These are phyloP conservation scores for Solioccasus polychromus DNA, from an alignment of 768 basidiomycete species.

Conservation along the genomic window DNA sequence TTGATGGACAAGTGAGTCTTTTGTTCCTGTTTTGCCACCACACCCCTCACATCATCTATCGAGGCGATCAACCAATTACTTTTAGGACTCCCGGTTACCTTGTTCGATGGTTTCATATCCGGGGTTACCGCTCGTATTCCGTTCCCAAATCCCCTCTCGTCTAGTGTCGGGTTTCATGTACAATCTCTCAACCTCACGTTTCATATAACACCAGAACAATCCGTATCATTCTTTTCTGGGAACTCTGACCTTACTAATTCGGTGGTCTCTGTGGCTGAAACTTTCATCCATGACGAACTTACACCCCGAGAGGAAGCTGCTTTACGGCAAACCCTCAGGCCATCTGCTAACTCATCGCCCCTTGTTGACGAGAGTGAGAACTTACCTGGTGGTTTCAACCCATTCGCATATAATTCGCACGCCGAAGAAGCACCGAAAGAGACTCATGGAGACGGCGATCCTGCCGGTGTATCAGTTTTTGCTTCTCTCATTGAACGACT, in stretches of 20 bases:
- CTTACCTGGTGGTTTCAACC: slow-evolving; percentile 67
- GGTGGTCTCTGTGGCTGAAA: slow-evolving; percentile 79
- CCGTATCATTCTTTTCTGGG: slow-evolving; percentile 12
- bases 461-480: slow-evolving; percentile 76
- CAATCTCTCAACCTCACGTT: slow-evolving; percentile 69
- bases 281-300: slow-evolving; percentile 84
- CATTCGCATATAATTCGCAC: slow-evolving; percentile 37
- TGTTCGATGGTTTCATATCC: slow-evolving; percentile 71
- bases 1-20: slow-evolving; percentile 66
- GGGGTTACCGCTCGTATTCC: slow-evolving; percentile 78
- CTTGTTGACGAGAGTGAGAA: slow-evolving; percentile 37
- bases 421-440: slow-evolving; percentile 35
- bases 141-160: slow-evolving; percentile 80
- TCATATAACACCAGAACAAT: slow-evolving; percentile 36
- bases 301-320: slow-evolving; percentile 66
- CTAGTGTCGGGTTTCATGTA: slow-evolving; percentile 66
- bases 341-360: slow-evolving; percentile 34
- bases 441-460: slow-evolving; percentile 48
- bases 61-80: slow-evolving; percentile 81
- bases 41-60: slow-evolving; percentile 13
- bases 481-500: slow-evolving; percentile 77
- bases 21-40: slow-evolving; percentile 4
- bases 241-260: slow-evolving; percentile 64
- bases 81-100: slow-evolving; percentile 57
- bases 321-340: slow-evolving; percentile 66